phyloP scores from a whole-genome alignment of 164 flowering plant species.

The Taxillus chinensis region DNA sequence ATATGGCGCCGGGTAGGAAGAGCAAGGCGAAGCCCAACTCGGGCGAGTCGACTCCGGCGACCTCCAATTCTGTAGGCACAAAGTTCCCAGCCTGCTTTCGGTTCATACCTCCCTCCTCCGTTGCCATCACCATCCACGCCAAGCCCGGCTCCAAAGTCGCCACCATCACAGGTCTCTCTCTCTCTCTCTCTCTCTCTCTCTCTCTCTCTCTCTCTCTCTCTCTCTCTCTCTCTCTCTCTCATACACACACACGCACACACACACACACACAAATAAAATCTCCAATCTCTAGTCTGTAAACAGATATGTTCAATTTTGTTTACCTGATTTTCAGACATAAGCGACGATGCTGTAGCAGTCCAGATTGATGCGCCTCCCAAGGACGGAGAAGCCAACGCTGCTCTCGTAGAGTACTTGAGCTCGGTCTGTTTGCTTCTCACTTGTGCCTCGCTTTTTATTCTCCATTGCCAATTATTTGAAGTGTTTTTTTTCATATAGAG shows the following conservation, averaged over 20 bases:
- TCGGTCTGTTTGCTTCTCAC: constrained; percentile 34
- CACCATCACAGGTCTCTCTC: constrained; percentile 59
- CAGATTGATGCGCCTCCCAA: constrained; percentile 93
- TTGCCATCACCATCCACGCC: constrained; percentile 85
- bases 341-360: constrained; percentile 78
- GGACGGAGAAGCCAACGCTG: constrained; percentile 94
- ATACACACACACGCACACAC: too few species aligned
- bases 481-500: too few species aligned
- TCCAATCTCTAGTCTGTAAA: too few species aligned
- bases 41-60: constrained; percentile 8
- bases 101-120: constrained; percentile 61
- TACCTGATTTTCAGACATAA: constrained; percentile 35
- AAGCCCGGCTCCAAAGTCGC: constrained; percentile 88
- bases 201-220: neutral
- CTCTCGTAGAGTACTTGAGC: constrained; percentile 80
- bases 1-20: constrained; percentile 11
- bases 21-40: constrained; percentile 28
- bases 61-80: constrained; percentile 4
- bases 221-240: neutral
- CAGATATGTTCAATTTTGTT: neutral
- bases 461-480: neutral
- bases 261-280: too few species aligned
- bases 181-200: constrained; percentile 2
- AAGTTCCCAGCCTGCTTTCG: constrained; percentile 61
- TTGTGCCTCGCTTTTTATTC: too few species aligned